phyloP scores from a whole-genome alignment of 768 basidiomycete genomes.

The Leucocoprinus birnbaumii region DNA sequence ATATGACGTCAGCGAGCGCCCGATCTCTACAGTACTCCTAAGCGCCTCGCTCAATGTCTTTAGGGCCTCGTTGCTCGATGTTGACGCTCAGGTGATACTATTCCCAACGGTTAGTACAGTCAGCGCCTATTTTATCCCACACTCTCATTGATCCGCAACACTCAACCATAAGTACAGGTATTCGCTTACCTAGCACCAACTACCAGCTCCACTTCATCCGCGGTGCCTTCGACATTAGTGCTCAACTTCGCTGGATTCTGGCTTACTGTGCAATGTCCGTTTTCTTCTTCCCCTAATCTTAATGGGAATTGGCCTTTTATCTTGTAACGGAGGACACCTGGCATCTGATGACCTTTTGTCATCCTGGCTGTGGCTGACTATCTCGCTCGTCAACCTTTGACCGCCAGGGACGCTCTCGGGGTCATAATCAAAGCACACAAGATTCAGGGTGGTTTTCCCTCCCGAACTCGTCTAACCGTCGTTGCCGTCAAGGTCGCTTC shows the following conservation, averaged over 20 bases:
- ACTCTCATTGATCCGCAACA: constrained; percentile 10
- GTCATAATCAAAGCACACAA: constrained; percentile 96
- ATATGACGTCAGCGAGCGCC: too few species aligned
- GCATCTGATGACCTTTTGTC: constrained; percentile 90
- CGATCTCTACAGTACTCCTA: too few species aligned
- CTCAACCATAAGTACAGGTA: constrained; percentile 50
- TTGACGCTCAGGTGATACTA: constrained; percentile 83
- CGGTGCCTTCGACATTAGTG: constrained; percentile 94
- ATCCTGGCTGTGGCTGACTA: constrained; percentile 93
- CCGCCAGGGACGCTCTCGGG: constrained; percentile 81
- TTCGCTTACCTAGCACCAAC: constrained; percentile 82
- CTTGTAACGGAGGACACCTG: constrained; percentile 77
- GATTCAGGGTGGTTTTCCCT: constrained; percentile 88
- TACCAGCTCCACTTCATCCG: constrained; percentile 91
- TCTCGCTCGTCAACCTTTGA: constrained; percentile 75
- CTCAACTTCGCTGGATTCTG: constrained; percentile 90
- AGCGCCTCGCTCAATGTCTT: too few species aligned
- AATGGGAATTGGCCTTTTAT: neutral
- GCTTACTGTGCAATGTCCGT: constrained; percentile 84
- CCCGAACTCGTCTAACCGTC: constrained; percentile 92
- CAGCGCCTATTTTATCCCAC: neutral
- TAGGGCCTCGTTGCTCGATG: constrained; percentile 91
- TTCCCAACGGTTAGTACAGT: constrained; percentile 72
- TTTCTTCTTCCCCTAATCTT: neutral
- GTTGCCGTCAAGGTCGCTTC: constrained; percentile 96